These are phyloP conservation scores for Eremochloa ophiuroides DNA, from an alignment of 176 grass and related monocot genomes.

Conservation along the genomic window DNA sequence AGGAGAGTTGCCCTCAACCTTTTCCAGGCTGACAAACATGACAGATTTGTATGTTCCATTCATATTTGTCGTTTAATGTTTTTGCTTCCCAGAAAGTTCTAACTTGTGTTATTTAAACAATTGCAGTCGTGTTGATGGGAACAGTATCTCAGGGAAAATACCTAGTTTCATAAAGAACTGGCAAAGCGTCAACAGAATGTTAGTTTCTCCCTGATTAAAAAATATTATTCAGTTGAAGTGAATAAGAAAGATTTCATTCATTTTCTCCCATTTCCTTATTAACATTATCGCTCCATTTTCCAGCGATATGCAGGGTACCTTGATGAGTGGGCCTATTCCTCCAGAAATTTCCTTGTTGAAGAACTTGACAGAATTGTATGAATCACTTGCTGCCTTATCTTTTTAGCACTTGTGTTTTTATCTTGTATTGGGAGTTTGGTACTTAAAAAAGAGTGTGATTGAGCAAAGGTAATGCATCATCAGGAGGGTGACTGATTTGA, in stretches of 20 bases:
- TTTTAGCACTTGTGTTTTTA: conserved; percentile 3
- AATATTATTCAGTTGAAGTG: neutral
- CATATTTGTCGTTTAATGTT: neutral
- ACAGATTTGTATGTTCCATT: conserved; percentile 69
- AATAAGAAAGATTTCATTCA: neutral
- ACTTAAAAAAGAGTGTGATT: conserved; percentile 14
- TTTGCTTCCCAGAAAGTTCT: conserved; percentile 33
- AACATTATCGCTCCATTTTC: conserved; percentile 10
- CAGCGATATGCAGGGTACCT: conserved; percentile 85
- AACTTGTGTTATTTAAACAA: conserved; percentile 18
- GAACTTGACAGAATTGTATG: conserved; percentile 85
- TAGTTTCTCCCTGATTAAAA: conserved; percentile 11
- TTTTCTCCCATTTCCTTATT: neutral
- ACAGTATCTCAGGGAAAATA: conserved; percentile 62
- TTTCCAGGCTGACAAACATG: conserved; percentile 69
- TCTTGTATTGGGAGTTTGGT: conserved; percentile 22
- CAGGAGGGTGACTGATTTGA: conserved; percentile 74
- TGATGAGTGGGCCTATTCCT: conserved; percentile 67
- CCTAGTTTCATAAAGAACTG: conserved; percentile 77
- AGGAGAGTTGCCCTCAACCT: conserved; percentile 78
- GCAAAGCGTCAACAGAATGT: conserved; percentile 75
- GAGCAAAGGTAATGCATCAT: conserved; percentile 33
- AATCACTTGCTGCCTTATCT: neutral
- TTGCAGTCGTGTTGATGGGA: conserved; percentile 66
- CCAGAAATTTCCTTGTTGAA: conserved; percentile 52